These are phyloP conservation scores for Saturnispora hagleri DNA, from an alignment of 805 yeast genomes.

Conservation along the genomic window DNA sequence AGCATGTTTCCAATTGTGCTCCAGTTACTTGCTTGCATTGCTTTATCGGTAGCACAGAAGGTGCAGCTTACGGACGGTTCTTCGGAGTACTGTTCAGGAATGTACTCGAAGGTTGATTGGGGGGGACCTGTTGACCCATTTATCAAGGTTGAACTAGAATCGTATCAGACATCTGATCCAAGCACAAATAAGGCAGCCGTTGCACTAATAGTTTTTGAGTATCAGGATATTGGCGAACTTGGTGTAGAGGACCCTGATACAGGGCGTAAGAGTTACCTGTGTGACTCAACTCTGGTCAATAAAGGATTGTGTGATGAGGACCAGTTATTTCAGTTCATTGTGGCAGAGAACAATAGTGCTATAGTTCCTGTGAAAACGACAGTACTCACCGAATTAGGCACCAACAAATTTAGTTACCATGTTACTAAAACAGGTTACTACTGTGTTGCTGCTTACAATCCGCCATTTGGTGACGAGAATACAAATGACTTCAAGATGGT, in stretches of 20 bases:
- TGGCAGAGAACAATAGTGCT: slow-evolving; percentile 31
- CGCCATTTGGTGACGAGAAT: slow-evolving; percentile 21
- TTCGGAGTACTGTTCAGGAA: slow-evolving; percentile 77
- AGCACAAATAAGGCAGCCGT: slow-evolving; percentile 37
- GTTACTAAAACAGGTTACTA: slow-evolving; percentile 80
- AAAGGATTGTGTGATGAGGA: slow-evolving; percentile 43
- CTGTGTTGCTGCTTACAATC: slow-evolving; percentile 69
- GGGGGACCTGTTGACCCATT: slow-evolving; percentile 66
- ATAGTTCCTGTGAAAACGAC: slow-evolving; percentile 50
- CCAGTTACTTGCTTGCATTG: background rate
- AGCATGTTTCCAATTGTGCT: background rate
- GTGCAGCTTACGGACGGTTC: slow-evolving; percentile 41
- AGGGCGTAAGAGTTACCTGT: slow-evolving; percentile 49
- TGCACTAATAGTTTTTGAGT: slow-evolving; percentile 74
- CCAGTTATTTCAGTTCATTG: slow-evolving; percentile 55
- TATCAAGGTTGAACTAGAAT: slow-evolving; percentile 39
- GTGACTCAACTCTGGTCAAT: slow-evolving; percentile 62
- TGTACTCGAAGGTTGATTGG: slow-evolving; percentile 83
- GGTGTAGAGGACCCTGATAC: slow-evolving; percentile 42
- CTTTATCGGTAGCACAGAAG: slow-evolving; percentile 30
- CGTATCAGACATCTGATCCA: slow-evolving; percentile 24
- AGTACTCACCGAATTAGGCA: slow-evolving; percentile 47
- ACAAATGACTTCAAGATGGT: slow-evolving; percentile 44
- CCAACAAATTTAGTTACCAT: slow-evolving; percentile 51
- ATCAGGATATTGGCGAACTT: slow-evolving; percentile 59